Percentiles rank a stretch among this genome's conserved stretches.
These are phyloP conservation scores for Taxawa tesnikishii DNA, from an alignment of 2,329 filamentous ascomycete genomes.

Conservation along the genomic window DNA sequence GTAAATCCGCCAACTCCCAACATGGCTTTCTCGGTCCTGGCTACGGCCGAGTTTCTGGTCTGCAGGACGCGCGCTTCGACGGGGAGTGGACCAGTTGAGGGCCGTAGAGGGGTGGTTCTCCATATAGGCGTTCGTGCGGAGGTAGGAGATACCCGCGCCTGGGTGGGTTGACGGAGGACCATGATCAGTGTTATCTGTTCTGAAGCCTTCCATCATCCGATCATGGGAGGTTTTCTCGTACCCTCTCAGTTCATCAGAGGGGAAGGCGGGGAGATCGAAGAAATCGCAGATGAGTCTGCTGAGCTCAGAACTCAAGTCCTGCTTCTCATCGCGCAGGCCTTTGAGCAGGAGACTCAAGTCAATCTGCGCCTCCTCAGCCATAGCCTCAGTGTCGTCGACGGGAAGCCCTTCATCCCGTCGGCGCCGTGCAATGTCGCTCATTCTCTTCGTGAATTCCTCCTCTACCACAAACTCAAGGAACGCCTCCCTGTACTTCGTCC, in stretches of 20 bases:
- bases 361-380: constrained; percentile 3
- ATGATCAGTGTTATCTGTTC: constrained; percentile 10
- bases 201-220: not conserved
- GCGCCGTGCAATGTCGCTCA: constrained; percentile 1
- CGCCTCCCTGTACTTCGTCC: constrained; percentile 19
- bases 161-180: constrained; percentile 52
- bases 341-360: constrained; percentile 15
- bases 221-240: not conserved
- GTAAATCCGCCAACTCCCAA: constrained; percentile 35
- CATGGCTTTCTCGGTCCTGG: constrained; percentile 19
- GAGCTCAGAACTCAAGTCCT: constrained; percentile 37
- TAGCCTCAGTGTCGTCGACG: constrained; percentile 3
- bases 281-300: constrained; percentile 41
- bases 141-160: constrained; percentile 51
- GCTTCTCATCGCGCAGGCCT: constrained; percentile 29
- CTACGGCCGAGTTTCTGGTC: constrained; percentile 26
- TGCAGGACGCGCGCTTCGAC: constrained; percentile 46
- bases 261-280: constrained; percentile 41
- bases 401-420: constrained; percentile 6
- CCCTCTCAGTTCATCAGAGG: constrained; percentile 9
- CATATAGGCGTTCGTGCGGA: constrained; percentile 41
- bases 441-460: constrained; percentile 10
- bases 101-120: constrained; percentile 50
- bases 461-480: constrained; percentile 17
- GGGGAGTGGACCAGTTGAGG: constrained; percentile 42